Evolutionary conservation across 2,329 filamentous ascomycete species (phyloP).

Genomic region (Coniochaeta hoffmannii): DNA sequence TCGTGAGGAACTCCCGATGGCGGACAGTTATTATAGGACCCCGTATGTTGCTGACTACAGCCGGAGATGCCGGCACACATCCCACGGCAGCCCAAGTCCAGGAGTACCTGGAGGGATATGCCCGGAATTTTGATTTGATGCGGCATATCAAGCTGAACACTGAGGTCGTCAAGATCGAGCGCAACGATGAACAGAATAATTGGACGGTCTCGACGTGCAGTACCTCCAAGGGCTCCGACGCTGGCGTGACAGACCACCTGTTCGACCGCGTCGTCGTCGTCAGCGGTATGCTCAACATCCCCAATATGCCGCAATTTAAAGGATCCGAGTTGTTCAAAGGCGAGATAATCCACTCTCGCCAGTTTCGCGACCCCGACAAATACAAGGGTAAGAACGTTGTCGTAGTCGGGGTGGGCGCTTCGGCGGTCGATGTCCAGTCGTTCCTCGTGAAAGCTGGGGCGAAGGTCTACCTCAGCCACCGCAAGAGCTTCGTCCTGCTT

Average conservation of each 20-base stretch:
- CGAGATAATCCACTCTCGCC: constrained; percentile 8
- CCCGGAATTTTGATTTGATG: not conserved
- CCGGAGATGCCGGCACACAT: not conserved
- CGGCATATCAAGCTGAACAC: constrained; percentile 1
- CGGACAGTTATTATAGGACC: too few species aligned
- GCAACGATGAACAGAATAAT: not conserved
- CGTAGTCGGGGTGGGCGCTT: constrained; percentile 8
- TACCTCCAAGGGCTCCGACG: not conserved
- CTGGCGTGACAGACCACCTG: not conserved
- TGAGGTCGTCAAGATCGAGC: not conserved
- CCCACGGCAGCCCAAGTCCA: not conserved
- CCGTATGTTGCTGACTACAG: not conserved
- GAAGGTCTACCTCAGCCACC: constrained; percentile 9
- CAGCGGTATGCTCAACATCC: constrained; percentile 7
- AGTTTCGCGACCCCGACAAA: constrained; percentile 8
- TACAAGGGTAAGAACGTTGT: constrained; percentile 11
- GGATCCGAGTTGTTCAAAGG: constrained; percentile 12
- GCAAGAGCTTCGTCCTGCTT: not conserved
- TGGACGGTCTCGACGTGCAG: not conserved
- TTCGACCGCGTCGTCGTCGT: constrained; percentile 10
- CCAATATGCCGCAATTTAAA: constrained; percentile 6
- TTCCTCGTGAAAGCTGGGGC: constrained; percentile 8
- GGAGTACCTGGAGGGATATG: not conserved
- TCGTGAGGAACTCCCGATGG: not conserved
- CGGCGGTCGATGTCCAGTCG: constrained; percentile 6